These are phyloP conservation scores for Globisporangium perplexum DNA, from an alignment of 352 stramenopile species.

Conservation along the genomic window DNA sequence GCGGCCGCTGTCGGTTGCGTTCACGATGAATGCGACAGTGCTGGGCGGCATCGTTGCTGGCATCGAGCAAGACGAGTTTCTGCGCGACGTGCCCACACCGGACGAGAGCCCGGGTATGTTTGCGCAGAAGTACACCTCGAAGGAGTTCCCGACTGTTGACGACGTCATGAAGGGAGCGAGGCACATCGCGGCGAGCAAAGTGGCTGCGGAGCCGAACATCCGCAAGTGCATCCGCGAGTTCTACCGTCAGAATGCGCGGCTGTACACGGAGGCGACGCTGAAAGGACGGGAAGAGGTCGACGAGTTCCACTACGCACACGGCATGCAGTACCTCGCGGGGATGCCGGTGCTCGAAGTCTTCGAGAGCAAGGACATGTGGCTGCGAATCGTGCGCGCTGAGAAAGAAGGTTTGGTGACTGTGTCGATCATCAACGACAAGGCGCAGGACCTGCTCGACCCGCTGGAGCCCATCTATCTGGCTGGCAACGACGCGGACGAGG, in stretches of 20 bases:
- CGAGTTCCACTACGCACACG: slow-evolving; percentile 85
- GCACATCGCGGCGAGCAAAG: slow-evolving; percentile 84
- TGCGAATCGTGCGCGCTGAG: slow-evolving; percentile 71
- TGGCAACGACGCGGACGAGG: slow-evolving; percentile 56
- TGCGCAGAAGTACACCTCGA: slow-evolving; percentile 73
- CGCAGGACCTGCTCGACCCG: slow-evolving; percentile 79
- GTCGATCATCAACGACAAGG: slow-evolving; percentile 75
- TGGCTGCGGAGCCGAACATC: slow-evolving; percentile 81
- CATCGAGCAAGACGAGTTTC: slow-evolving; percentile 58
- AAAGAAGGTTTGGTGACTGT: slow-evolving; percentile 82
- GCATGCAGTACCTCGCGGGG: slow-evolving; percentile 79
- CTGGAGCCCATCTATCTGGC: slow-evolving; percentile 68
- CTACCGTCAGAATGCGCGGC: slow-evolving; percentile 66
- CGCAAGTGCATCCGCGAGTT: slow-evolving; percentile 81
- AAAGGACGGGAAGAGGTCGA: slow-evolving; percentile 87
- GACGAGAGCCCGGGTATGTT: slow-evolving; percentile 65
- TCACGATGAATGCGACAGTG: slow-evolving; percentile 85
- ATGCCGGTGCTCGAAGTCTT: slow-evolving; percentile 84
- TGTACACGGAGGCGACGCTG: slow-evolving; percentile 70
- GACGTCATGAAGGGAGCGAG: slow-evolving; percentile 86
- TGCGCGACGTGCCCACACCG: slow-evolving; percentile 67
- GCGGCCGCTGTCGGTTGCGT: slow-evolving; percentile 57
- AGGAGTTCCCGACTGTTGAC: slow-evolving; percentile 79
- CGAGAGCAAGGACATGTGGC: slow-evolving; percentile 66
- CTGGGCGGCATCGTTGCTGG: slow-evolving; percentile 72